Evolutionary conservation across 495 filamentous ascomycete genomes (phyloP), one percentile per base, ranked within the genome.

Genomic region (Pyronema omphalodes): DNA sequence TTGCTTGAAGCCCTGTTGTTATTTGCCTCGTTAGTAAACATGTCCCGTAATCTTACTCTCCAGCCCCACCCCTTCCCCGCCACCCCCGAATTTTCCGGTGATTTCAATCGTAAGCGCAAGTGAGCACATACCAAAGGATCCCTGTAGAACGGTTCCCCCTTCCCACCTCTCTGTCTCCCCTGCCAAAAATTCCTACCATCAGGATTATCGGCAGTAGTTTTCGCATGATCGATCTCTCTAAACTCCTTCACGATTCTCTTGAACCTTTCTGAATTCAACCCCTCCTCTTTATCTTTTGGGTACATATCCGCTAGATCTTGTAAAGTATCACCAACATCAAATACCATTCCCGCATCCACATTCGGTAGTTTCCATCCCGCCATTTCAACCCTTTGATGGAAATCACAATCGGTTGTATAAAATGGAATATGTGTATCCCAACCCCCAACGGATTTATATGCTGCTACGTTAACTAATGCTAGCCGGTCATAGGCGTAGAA

Each of bases 381-480:
- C 76, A 79, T 77, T 37, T 57, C 57, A 15, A 81, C 50, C 11
- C 77, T 70, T 11, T 67, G 61, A 58, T 78, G 71, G 60, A 76
- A 73, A 45, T 81, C 77, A 61, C 77, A 80, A 54, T 80, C 76
- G 1, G 76, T 75, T 54, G 66, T 69, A 55, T 80, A 80, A 57
- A 76, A 80, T 0, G 76, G 77, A n/a, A 81, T 78, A 56, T 76
- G 55, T 0, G 71, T 70, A 53, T 80, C 76, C 74, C 75, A 80
- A 0, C 69, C 74, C n/a, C 75, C 75, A n/a, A 80, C 66, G 37
- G 71, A 68, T 39, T 73, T 69, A 39, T 70, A 69, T 1, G 76
- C 73, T 9, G 58, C 59, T 18, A 72, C 73, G 52, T 80, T 78
- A 39, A 80, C 74, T 8, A 80, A 64, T 6, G 77, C 69, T 11